Conservation (phyloP, 1,284 basidiomycete species). For the Sporisorium sorghi region DNA sequence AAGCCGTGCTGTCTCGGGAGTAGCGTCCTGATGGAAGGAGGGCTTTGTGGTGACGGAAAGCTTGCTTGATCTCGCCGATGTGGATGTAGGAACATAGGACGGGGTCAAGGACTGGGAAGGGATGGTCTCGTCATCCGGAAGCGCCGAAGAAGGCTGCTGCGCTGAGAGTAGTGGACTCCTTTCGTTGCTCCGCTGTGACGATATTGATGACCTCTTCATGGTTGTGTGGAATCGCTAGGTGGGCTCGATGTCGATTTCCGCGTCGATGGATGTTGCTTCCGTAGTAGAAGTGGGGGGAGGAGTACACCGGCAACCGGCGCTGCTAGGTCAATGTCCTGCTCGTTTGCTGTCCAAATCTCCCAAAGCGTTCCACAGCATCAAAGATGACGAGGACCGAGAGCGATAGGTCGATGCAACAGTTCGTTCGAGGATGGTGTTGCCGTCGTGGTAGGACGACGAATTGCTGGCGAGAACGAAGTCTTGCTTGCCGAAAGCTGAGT, state of each 20-base stretch:
- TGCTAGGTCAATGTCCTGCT: background rate
- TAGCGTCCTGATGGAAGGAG: conserved; percentile 11
- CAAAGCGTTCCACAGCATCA: background rate
- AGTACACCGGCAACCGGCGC: background rate
- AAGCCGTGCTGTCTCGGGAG: conserved; percentile 23
- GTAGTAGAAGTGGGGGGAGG: background rate
- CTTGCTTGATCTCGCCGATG: conserved; percentile 22
- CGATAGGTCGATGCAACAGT: background rate
- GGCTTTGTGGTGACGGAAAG: conserved; percentile 22
- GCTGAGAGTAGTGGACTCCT: conserved; percentile 37
- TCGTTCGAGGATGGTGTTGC: background rate
- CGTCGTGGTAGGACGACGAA: background rate
- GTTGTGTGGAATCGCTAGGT: background rate
- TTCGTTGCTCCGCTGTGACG: conserved; percentile 40
- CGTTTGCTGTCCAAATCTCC: background rate
- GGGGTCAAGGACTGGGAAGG: conserved; percentile 24
- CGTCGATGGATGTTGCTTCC: background rate
- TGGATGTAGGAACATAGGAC: conserved; percentile 10
- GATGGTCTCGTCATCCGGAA: conserved; percentile 14
- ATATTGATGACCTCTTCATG: conserved; percentile 30
- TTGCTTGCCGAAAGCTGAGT: conserved; percentile 1
- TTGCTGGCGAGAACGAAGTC: background rate
- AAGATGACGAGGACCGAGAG: no score
- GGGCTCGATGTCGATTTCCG: background rate
- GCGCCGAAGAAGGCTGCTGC: conserved; percentile 8